Evolutionary conservation across 495 filamentous ascomycete species (phyloP), one percentile per base, ranked within the genome.

Genomic region (Penicillium bovifimosum): DNA sequence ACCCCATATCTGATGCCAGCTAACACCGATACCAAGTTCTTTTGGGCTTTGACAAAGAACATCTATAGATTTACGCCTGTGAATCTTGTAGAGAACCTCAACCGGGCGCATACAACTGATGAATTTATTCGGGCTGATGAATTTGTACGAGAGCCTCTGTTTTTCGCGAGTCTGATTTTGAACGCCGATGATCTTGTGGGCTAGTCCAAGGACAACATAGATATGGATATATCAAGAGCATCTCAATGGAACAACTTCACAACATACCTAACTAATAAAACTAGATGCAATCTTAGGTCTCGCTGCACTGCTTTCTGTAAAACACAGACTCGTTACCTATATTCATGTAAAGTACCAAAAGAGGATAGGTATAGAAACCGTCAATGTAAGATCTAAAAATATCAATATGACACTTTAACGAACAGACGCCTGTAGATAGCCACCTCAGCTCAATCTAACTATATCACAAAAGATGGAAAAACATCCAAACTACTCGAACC

Each of bases 11-110:
- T 84, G 36, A 81, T 80, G 77, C 81, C 80, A 1, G 82, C 79
- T 4, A 86, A 84, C 45, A 86, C 81, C 0, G 81, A 86, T 50
- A 84, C 81, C 18, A 59, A 75, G 24, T 82, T 73, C 40, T 86
- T 81, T 52, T 85, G 81, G 81, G 68, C 59, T 3, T 40, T 85
- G 52, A 79, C 74, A 5, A 71, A 61, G 51, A 69, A 86, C 54
- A 82, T 86, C 50, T 83, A 78, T 34, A 72, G 80, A 0, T 83
- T 75, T 44, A 66, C 49, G 3, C 72, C 76, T 0, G 70, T 70
- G 68, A 54, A 54, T 36, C 27, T 58, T 8, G 71, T 67, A 5
- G 51, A 58, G 1, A 71, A 71, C 0, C 47, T 77, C 5, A 70
- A 61, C 5, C 56, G 61, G 10, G 73, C 75, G 2, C 78, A 82